These are phyloP conservation scores for Ascochyta lentis DNA, from an alignment of 2,329 filamentous ascomycete species.

Conservation along the genomic window DNA sequence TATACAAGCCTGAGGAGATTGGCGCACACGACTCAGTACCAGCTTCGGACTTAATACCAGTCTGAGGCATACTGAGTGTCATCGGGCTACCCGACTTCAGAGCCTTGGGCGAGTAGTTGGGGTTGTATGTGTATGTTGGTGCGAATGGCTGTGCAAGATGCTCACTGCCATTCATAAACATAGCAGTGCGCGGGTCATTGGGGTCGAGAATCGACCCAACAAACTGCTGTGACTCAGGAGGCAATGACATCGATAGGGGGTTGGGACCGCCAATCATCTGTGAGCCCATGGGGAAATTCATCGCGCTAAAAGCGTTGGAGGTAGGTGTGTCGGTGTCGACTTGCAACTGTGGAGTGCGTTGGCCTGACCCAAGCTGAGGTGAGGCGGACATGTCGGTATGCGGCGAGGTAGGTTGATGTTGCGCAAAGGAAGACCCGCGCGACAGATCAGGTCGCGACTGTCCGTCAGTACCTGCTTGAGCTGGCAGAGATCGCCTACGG, in stretches of 20 bases:
- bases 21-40: conserved; percentile 28
- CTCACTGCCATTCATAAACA: conserved; percentile 56
- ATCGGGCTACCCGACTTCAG: conserved; percentile 19
- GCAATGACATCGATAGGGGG: conserved; percentile 59
- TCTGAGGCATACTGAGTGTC: conserved; percentile 45
- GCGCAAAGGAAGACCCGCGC: conserved; percentile 25
- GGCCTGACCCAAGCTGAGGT: conserved; percentile 28
- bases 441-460: conserved; percentile 29
- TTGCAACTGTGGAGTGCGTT: conserved; percentile 31
- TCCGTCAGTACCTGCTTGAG: conserved; percentile 27
- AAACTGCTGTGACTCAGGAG: conserved; percentile 61
- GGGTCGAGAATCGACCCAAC: conserved; percentile 56
- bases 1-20: conserved; percentile 31
- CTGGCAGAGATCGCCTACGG: conserved; percentile 55
- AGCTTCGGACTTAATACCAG: conserved; percentile 30
- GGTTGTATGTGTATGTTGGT: conserved; percentile 55
- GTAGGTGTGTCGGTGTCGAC: conserved; percentile 30
- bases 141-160: conserved; percentile 49
- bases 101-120: conserved; percentile 47
- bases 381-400: conserved; percentile 24
- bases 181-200: conserved; percentile 53
- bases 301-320: conserved; percentile 28
- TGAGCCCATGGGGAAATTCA: conserved; percentile 34
- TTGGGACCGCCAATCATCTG: conserved; percentile 45
- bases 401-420: conserved; percentile 33